Base-by-base conservation (phyloP, 2,329 filamentous ascomycete species). In the Atkinsonella texensis region DNA sequence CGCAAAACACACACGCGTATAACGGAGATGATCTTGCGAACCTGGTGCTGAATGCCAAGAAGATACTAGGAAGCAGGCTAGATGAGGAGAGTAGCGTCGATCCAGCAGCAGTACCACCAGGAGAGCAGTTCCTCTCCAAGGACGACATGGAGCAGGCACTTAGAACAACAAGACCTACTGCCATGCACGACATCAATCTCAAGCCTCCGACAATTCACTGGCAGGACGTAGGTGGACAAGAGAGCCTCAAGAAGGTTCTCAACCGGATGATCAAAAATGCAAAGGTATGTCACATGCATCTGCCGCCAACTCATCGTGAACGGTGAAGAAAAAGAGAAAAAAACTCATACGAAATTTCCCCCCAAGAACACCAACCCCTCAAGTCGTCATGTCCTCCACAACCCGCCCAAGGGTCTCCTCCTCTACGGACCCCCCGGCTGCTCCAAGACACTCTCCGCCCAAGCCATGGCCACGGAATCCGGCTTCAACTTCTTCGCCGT, bases 401-500 rank as follows among this genome's bases (percentile, higher is more conserved):
- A 76, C 33, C 81, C 84, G 0, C 84, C 84, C 52, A 94, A 91
- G 62, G 89, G 90, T 0, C 80, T 95, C 15, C 75, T 97, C 7
- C 77, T 97, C 2, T 96, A 95, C 65, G 91, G 91, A 0, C 91
- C 91, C 0, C 91, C 91, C 0, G 91, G 91, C 3, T 96, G 91
- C 69, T 94, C 89, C 56, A 97, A 97, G 70, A 97, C 91, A 0
- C 80, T 96, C 64, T 89, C 83, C 0, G 91, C 91, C 0, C 89
- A 95, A 65, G 91, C 91, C 31, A 80, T 95, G 59, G 91, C 91
- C 15, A 95, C 89, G 7, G 89, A 94, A 65, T 88, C 87, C 32
- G 85, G 86, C 4, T 84, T 94, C 68, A 96, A 96, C 66, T 96
- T 96, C 73, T 84, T 96, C 63, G 85, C 89, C 9, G 87, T 97